These are phyloP conservation scores for Fusarium acutatum DNA, from an alignment of 2,329 filamentous ascomycete species.

Conservation along the genomic window DNA sequence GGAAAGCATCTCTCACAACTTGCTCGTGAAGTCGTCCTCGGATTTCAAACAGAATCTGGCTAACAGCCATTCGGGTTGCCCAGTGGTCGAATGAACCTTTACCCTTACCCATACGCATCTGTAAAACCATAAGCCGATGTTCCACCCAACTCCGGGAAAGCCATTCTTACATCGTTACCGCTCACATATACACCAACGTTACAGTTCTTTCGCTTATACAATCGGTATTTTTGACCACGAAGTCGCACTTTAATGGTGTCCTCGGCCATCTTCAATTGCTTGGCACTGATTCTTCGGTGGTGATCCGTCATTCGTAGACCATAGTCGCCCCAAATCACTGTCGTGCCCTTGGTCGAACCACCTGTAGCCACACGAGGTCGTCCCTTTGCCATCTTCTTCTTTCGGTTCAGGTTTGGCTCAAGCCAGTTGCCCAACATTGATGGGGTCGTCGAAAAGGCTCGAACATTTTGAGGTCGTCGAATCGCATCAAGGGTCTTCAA, in stretches of 20 bases:
- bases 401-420: conserved; percentile 76
- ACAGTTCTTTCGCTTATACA: conserved; percentile 91
- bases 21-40: conserved; percentile 94
- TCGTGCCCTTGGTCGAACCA: conserved; percentile 90
- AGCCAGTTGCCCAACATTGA: conserved; percentile 77
- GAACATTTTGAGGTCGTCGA: conserved; percentile 56
- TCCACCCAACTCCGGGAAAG: background rate
- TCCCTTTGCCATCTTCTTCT: conserved; percentile 91
- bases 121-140: conserved; percentile 28
- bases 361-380: conserved; percentile 88
- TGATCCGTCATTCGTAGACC: conserved; percentile 94
- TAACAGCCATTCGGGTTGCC: conserved; percentile 89
- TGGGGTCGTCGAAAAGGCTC: conserved; percentile 78
- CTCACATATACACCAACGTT: conserved; percentile 96
- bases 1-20: conserved; percentile 90
- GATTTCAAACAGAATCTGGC: conserved; percentile 90
- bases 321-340: conserved; percentile 95
- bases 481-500: conserved; percentile 42
- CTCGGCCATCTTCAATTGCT: conserved; percentile 88
- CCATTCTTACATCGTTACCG: conserved; percentile 79
- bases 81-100: conserved; percentile 98
- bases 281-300: conserved; percentile 87
- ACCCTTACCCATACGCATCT: conserved; percentile 98
- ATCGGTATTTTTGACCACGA: conserved; percentile 87
- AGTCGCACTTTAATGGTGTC: conserved; percentile 91